These are phyloP conservation scores for Cyclotella atomus DNA, from an alignment of 108 stramenopile species.

Conservation along the genomic window DNA sequence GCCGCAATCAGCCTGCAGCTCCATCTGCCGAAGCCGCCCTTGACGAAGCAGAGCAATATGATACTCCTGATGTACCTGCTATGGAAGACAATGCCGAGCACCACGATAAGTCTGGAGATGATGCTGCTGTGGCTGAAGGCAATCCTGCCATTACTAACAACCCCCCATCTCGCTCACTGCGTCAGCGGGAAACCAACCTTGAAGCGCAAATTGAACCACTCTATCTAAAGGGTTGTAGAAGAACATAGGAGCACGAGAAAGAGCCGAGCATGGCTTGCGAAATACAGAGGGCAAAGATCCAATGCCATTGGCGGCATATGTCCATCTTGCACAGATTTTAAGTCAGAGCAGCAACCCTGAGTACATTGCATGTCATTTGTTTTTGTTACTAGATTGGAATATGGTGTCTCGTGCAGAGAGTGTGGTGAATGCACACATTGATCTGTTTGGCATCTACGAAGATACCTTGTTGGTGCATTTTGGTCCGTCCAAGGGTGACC, in stretches of 20 bases:
- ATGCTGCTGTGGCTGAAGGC: too few species aligned
- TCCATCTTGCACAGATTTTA: background rate
- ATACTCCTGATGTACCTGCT: too few species aligned
- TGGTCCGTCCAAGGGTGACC: background rate
- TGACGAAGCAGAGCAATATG: too few species aligned
- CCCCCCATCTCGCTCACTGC: too few species aligned
- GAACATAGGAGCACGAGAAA: background rate
- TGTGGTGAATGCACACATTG: slow-evolving; percentile 1
- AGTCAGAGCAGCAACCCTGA: background rate
- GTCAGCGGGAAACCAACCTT: background rate
- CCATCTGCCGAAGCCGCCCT: too few species aligned
- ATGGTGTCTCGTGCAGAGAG: background rate
- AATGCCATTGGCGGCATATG: background rate
- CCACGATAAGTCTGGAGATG: too few species aligned
- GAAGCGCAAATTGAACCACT: background rate
- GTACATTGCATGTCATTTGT: background rate
- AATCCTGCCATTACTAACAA: too few species aligned
- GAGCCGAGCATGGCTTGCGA: background rate
- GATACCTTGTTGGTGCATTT: background rate
- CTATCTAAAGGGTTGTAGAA: background rate
- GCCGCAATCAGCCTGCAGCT: too few species aligned
- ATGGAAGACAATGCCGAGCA: too few species aligned
- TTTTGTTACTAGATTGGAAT: slow-evolving; percentile 1
- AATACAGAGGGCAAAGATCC: background rate
- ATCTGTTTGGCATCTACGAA: background rate